Conservation (phyloP, 2,329 filamentous ascomycete species). For the Boeremia lycopersici region DNA sequence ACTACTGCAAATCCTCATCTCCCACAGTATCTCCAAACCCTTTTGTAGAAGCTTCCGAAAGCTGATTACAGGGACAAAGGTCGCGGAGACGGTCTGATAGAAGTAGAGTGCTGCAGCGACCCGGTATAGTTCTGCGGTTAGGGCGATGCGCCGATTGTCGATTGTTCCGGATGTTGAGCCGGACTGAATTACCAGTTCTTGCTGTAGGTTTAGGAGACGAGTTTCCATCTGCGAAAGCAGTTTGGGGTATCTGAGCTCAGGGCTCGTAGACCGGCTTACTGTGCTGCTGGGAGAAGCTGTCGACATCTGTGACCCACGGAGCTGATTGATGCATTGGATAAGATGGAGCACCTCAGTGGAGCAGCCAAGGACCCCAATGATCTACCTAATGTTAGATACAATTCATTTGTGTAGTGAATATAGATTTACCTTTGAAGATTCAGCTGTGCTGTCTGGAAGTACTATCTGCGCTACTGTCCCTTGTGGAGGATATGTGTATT, state of each 20-base stretch:
- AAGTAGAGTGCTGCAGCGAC: constrained; percentile 57
- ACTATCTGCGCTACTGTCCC: constrained; percentile 33
- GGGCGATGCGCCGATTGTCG: constrained; percentile 42
- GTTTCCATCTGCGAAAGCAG: constrained; percentile 15
- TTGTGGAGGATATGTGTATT: constrained; percentile 48
- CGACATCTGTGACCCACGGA: constrained; percentile 1
- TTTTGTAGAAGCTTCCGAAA: constrained; percentile 16
- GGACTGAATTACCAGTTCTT: constrained; percentile 31
- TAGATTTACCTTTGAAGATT: not conserved
- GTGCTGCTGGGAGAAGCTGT: not conserved
- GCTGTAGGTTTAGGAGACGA: constrained; percentile 28
- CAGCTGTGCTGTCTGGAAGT: constrained; percentile 12
- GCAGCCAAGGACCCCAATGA: constrained; percentile 56
- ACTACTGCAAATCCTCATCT: constrained; percentile 53
- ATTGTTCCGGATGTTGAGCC: constrained; percentile 36
- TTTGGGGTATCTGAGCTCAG: not conserved
- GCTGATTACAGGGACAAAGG: constrained; percentile 30
- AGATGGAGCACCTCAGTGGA: constrained; percentile 55
- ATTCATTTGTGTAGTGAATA: not conserved
- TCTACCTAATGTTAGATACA: constrained; percentile 34
- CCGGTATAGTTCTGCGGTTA: constrained; percentile 60
- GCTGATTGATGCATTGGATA: constrained; percentile 52
- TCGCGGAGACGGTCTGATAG: constrained; percentile 41
- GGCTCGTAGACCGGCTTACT: not conserved
- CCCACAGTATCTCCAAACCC: constrained; percentile 47